phyloP scores from a whole-genome alignment of 257 asterid genomes.

The Prunella vulgaris region DNA sequence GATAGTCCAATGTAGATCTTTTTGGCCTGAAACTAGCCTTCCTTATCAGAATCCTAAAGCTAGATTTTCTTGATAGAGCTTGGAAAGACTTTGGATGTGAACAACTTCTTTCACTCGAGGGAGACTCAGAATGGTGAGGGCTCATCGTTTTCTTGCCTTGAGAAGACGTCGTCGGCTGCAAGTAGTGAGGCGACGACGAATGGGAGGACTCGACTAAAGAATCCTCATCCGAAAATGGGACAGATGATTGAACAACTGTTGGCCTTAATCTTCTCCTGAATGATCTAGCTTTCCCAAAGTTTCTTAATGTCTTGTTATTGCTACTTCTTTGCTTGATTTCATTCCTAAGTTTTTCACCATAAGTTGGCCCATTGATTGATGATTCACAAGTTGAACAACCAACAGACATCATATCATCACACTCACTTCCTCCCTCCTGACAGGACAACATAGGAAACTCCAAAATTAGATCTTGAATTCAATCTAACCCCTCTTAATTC shows the following conservation, averaged over 20 bases:
- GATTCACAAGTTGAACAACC: slow-evolving; percentile 58
- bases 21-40: slow-evolving; percentile 62
- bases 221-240: slow-evolving; percentile 26
- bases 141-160: slow-evolving; percentile 38
- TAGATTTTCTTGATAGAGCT: slow-evolving; percentile 34
- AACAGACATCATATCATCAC: slow-evolving; percentile 43
- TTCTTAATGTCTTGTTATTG: slow-evolving; percentile 25
- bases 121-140: slow-evolving; percentile 31
- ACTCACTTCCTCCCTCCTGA: slow-evolving; percentile 56
- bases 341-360: slow-evolving; percentile 1
- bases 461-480: background rate
- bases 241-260: slow-evolving; percentile 27
- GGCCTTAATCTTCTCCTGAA: slow-evolving; percentile 40
- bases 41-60: slow-evolving; percentile 39
- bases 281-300: slow-evolving; percentile 34
- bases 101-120: background rate
- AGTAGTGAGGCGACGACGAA: slow-evolving; percentile 33
- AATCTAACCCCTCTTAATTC: background rate
- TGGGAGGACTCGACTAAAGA: slow-evolving; percentile 28
- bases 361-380: slow-evolving; percentile 15
- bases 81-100: slow-evolving; percentile 1
- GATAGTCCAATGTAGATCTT: slow-evolving; percentile 23
- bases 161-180: slow-evolving; percentile 40
- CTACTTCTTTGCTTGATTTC: slow-evolving; percentile 22
- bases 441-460: slow-evolving; percentile 3